A percentile compares a stretch with the other conserved stretches of the same genome.
Evolutionary conservation across 306 rosid species (phyloP).

Genomic region (Malus orientalis): DNA sequence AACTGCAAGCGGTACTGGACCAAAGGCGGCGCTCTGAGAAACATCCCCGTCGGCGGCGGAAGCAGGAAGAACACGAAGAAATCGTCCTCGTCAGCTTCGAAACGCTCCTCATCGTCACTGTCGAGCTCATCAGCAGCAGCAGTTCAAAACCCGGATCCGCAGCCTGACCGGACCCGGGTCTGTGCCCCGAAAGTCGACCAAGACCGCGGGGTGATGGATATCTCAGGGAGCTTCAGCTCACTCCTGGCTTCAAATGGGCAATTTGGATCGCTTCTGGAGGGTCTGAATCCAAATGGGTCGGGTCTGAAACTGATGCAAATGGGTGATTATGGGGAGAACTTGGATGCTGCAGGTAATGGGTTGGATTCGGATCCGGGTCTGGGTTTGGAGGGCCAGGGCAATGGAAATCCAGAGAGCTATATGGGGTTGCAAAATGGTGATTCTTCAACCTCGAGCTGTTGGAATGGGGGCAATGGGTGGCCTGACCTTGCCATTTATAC

Average conservation of each 20-base stretch:
- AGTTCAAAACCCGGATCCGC: constrained; percentile 16
- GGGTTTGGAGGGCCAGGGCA: constrained; percentile 36
- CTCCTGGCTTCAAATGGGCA: constrained; percentile 49
- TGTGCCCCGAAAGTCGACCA: constrained; percentile 19
- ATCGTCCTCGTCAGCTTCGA: constrained; percentile 38
- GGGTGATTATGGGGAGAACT: constrained; percentile 41
- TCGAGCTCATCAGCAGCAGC: constrained; percentile 8
- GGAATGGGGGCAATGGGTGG: constrained; percentile 70
- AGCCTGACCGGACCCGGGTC: constrained; percentile 21
- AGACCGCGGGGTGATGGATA: constrained; percentile 21
- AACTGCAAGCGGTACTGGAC: constrained; percentile 91
- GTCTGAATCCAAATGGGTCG: constrained; percentile 52
- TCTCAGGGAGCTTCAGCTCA: constrained; percentile 65
- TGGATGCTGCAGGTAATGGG: constrained; percentile 25
- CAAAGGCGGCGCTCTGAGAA: constrained; percentile 81
- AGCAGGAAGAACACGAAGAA: constrained; percentile 61
- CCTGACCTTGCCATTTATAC: constrained; percentile 85
- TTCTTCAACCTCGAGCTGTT: constrained; percentile 45
- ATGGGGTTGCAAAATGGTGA: constrained; percentile 54
- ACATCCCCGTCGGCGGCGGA: constrained; percentile 92
- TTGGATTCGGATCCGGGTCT: constrained; percentile 36
- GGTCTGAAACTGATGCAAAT: constrained; percentile 41
- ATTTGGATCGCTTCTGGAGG: constrained; percentile 49
- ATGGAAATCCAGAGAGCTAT: constrained; percentile 35
- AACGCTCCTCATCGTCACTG: constrained; percentile 35